Conservation (phyloP, 768 basidiomycete species). For the Pleurotus pulmonarius region DNA sequence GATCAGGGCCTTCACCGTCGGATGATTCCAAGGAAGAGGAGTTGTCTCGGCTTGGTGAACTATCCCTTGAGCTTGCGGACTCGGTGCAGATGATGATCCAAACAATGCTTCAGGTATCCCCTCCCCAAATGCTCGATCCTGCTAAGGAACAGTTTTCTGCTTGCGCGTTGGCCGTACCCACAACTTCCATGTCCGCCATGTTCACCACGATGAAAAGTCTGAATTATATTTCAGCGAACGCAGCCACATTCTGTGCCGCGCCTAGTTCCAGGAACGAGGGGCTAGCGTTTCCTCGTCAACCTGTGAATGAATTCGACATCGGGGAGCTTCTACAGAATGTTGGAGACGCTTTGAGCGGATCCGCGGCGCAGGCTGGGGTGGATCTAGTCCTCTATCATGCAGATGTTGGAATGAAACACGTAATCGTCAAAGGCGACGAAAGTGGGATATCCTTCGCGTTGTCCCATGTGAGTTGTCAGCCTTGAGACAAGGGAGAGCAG, state of each 20-base stretch:
- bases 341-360: conserved; percentile 83
- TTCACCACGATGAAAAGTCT: conserved; percentile 91
- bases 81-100: conserved; percentile 88
- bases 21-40: conserved; percentile 41
- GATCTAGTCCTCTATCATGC: conserved; percentile 91
- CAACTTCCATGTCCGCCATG: conserved; percentile 82
- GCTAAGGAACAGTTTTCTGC: conserved; percentile 92
- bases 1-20: conserved; percentile 66
- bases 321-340: conserved; percentile 88
- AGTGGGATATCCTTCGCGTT: conserved; percentile 78
- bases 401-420: conserved; percentile 83
- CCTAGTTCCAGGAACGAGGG: background rate
- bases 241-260: conserved; percentile 46
- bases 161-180: conserved; percentile 83
- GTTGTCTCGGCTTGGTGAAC: conserved; percentile 49
- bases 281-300: conserved; percentile 13
- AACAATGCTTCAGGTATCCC: conserved; percentile 86
- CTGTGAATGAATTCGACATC: conserved; percentile 75
- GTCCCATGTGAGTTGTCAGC: conserved; percentile 65
- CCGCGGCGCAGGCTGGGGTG: conserved; percentile 79
- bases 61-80: conserved; percentile 88
- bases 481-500: no score
- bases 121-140: conserved; percentile 87
- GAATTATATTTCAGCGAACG: conserved; percentile 90
- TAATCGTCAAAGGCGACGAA: conserved; percentile 83